Percentiles rank a stretch among this genome's conserved stretches.
Conservation (phyloP, 148 eudicot genomes). For the Fagopyrum homotropicum region DNA sequence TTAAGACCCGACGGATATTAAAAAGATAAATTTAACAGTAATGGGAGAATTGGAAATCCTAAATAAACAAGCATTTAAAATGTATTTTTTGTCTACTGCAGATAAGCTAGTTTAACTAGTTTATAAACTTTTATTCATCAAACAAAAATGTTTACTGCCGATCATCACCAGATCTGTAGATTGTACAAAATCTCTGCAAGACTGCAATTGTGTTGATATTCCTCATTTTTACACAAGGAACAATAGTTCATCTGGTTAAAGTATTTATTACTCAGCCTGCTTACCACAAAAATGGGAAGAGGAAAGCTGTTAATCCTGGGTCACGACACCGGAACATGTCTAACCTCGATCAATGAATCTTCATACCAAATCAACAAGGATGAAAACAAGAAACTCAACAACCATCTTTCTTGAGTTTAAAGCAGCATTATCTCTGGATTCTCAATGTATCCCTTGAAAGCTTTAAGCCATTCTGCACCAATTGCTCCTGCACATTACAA, state of each 20-base stretch:
- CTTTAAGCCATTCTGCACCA: constrained; percentile 98
- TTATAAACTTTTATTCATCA: no score
- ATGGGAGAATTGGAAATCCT: no score
- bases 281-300: not conserved
- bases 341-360: not conserved
- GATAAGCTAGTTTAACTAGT: no score
- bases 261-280: not conserved
- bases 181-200: no score
- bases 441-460: constrained; percentile 92
- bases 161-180: no score
- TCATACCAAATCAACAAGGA: not conserved
- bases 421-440: constrained; percentile 96
- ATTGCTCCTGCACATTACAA: constrained; percentile 58
- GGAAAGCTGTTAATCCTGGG: not conserved
- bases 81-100: no score
- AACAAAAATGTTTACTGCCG: not conserved
- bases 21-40: no score
- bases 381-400: not conserved
- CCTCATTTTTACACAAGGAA: not conserved
- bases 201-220: not conserved
- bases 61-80: no score
- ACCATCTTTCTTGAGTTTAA: constrained; percentile 31
- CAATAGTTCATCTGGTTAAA: not conserved
- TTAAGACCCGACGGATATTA: no score
- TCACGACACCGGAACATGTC: not conserved